Base-by-base conservation (phyloP, 169 alveolate species). In the Plasmodium knowlesi region DNA sequence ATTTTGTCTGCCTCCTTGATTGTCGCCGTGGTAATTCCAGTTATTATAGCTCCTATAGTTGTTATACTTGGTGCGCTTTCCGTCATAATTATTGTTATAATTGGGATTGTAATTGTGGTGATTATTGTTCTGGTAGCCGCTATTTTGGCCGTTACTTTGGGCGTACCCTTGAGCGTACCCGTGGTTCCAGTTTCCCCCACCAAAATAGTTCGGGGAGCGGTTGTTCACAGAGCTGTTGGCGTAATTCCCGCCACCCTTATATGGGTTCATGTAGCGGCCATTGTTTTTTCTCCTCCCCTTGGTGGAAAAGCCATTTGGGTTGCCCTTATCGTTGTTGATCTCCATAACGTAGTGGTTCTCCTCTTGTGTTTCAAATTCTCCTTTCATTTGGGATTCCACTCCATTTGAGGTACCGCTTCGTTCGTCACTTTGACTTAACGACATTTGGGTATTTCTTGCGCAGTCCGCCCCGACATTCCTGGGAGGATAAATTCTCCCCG, bases 201-300 rank as follows among this genome's bases (percentile, higher is more conserved):
- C 81, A 30, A 34, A 74, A 43, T 86, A 86, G 41, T 32, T 76
- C 28, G 54, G 6, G 14, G 41, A 30, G 22, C 61, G 79, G 4
- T 8, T 34, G 80, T 39, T 76, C 84, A 19, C 41, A n/a, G 86
- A 86, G 80, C 39, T 76, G 25, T 74, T 39, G 43, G 57, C 54
- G 80, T 86, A 57, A 34, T 71, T 19, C 25, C 83, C 41, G 67
- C 25, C 80, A 16, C 80, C 67, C 67, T 86, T 86, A 54, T 78
- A 86, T 19, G n/a, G 46, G 41, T 86, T 86, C 10, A 74, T 14
- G 81, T 86, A 50, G 0, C 86, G 43, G n/a, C 41, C 30, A 30
- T 74, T 50, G 79, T 76, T 73, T 54, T 76, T 86, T 70, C 78
- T 84, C 81, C 67, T 86, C 28, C 81, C 25, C 70, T 86, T 86